Base-by-base conservation (phyloP, 805 yeast genomes). In the Saturnispora zaruensis region DNA sequence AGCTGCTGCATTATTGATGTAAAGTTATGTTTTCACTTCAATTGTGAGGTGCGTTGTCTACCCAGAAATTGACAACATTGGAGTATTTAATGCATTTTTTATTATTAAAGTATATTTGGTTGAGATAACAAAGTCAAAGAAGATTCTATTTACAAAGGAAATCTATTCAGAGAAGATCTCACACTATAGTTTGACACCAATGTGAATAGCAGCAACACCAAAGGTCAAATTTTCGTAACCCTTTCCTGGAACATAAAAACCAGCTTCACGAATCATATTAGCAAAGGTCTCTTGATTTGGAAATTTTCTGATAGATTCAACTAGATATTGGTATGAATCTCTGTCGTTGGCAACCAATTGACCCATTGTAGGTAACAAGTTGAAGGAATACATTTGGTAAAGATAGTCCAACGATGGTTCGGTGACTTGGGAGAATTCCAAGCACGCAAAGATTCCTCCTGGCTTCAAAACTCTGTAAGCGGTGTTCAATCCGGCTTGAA, bases 401-500 rank as follows among this genome's bases (percentile, higher is more conserved):
- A 81, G 68, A 53, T 79, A 73, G 64, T 87, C 91, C 47, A 93
- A 71, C 8, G 81, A 62, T 26, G 84, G 82, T 66, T 88, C 87
- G 45, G 84, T 83, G 51, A 93, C 96, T 64, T 90, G 93, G 49
- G 95, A 84, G 63, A 93, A 93, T 66, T 93, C 99, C 52, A 93
- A 74, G 68, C 98, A 90, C 36, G 96, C 96, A 66, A 93, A 93
- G 44, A 93, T 86, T 60, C 99, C 99, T 61, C 99, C 99, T 11
- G 98, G 98, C 67, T 84, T 87, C 64, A 93, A 78, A 28, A 91
- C 96, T 59, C 99, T 78, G 71, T 91, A 85, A 32, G 99, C 99
- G n/a, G 97, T 84, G 59, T 86, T 76, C 60, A 93, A 75, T 26
- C 98, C 99, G 5, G 88, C 89, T 68, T 90, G 96, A 59, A 93